phyloP scores from a whole-genome alignment of 345 rosid genomes.

The Eucalyptus decipiens region DNA sequence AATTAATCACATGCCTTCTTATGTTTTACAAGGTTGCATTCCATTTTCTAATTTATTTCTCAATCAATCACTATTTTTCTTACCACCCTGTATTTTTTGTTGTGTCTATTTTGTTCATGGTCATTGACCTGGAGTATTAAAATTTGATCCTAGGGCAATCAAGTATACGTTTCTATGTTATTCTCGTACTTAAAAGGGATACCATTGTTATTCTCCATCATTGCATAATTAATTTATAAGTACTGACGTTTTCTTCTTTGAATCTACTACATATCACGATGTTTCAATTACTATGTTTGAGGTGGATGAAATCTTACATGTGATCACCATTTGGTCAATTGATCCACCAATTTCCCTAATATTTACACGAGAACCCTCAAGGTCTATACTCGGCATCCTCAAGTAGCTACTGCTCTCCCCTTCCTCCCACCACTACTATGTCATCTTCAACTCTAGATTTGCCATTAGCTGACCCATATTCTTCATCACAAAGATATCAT shows the following conservation, averaged over 20 bases:
- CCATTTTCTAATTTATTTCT: background rate
- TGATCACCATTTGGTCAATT: background rate
- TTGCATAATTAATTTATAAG: too few relatives aligned
- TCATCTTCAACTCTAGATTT: background rate
- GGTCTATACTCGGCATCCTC: background rate
- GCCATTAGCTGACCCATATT: background rate
- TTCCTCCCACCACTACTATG: background rate
- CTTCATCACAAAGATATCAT: background rate
- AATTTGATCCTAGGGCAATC: background rate
- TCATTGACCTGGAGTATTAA: background rate
- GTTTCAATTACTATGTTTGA: background rate
- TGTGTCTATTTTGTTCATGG: too few relatives aligned
- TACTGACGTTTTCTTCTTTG: background rate
- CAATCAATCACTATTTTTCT: background rate
- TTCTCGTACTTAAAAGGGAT: background rate
- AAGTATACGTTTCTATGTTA: background rate
- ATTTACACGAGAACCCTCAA: background rate
- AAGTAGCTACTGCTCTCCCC: background rate
- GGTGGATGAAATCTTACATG: background rate
- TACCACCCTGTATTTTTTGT: background rate
- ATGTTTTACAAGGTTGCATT: background rate
- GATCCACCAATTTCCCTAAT: background rate
- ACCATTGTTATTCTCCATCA: background rate
- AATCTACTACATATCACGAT: too few relatives aligned
- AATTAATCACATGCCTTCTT: background rate